Percentiles rank a stretch among this genome's conserved stretches.
Evolutionary conservation across 169 alveolate species (phyloP).

Genomic region (Plasmodium vivax): DNA sequence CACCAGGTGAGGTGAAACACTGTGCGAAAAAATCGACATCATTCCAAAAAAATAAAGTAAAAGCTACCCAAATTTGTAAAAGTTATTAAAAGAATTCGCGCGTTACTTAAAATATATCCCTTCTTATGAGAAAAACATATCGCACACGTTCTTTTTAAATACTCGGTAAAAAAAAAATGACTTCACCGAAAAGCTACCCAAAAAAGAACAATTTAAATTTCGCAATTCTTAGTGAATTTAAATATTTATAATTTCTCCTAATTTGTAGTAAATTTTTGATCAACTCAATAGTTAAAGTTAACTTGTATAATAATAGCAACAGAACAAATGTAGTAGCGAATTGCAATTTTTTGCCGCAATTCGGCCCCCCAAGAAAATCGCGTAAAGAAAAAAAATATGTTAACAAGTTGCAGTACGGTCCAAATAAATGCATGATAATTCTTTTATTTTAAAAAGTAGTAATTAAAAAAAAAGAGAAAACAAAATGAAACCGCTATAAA

Average conservation of each 20-base stretch:
- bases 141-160: neutral
- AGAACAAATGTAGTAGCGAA: neutral
- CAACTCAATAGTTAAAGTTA: neutral
- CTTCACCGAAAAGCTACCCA: neutral
- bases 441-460: neutral
- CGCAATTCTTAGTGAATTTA: neutral
- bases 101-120: neutral
- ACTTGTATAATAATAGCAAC: neutral
- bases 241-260: neutral
- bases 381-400: neutral
- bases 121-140: neutral
- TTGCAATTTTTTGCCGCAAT: neutral
- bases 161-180: neutral
- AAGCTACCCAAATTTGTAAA: neutral
- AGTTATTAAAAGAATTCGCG: neutral
- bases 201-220: neutral
- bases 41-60: neutral
- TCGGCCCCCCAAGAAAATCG: neutral
- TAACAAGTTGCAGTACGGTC: neutral
- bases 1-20: neutral
- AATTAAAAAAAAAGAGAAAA: neutral
- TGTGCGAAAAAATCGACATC: neutral
- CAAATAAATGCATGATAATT: neutral
- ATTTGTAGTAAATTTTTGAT: neutral
- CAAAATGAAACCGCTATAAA: neutral